Evolutionary conservation across 2,329 filamentous ascomycete species (phyloP), one percentile per base, ranked within the genome.

Genomic region (Thelonectria rubi): DNA sequence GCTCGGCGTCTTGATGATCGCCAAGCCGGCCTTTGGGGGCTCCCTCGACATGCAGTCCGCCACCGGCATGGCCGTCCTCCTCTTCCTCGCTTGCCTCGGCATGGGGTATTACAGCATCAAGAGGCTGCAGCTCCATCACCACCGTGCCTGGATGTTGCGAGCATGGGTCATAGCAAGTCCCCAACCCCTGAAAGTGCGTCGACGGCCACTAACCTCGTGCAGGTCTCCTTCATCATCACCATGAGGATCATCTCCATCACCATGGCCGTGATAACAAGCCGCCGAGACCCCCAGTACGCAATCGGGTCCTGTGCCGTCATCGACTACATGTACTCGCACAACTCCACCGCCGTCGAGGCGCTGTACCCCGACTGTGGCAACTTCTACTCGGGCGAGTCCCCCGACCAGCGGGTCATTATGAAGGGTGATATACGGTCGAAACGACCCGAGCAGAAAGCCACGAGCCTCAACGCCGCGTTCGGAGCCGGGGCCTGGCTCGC

Each of bases 141-240:
- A 89, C 62, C 80, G 87, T 1, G 84, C 84, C 3, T 89, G 86
- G 86, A 89, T 89, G 86, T 68, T 89, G 30, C 73, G 87, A 20
- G 78, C 82, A 8, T 84, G 82, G 82, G 75, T 82, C 40, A 81
- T 82, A 63, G 78, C 82, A 63, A 58, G 78, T 71, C 10, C 20
- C n/a, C 15, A 20, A 6, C 3, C 21, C 30, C 2, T 26, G 24
- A 20, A 7, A 20, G 37, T 10, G 0, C 5, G 55, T 20, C 6
- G 7, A 24, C 39, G 10, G 7, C 26, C 26, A 4, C 50, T 59
- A 8, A 62, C 42, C 24, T n/a, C 14, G 64, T 45, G 1, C 45
- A 84, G 80, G 79, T 77, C n/a, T 79, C 79, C 3, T 74, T 76
- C 3, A 84, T 88, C 63, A 79, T 88, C 63, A 86, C 85, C 0